Evolutionary conservation across 2,329 filamentous ascomycete species (phyloP).

Genomic region (Colletotrichum shisoi): DNA sequence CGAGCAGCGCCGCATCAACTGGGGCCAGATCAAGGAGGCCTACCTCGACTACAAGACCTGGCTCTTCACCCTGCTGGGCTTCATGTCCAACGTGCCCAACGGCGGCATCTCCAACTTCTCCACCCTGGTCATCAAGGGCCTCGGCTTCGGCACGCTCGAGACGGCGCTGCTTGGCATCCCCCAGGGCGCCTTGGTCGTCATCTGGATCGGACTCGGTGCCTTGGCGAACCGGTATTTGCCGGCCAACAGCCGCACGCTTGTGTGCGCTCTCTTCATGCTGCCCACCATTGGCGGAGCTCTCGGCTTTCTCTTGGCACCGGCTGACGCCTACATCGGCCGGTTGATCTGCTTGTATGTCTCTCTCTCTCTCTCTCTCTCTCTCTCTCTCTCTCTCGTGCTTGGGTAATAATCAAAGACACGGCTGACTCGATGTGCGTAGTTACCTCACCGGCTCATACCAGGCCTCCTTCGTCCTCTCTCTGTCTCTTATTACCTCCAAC

Average conservation of each 20-base stretch:
- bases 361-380: too few species aligned
- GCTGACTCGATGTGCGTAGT: constrained; percentile 31
- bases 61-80: constrained; percentile 63
- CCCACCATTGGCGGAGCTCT: constrained; percentile 67
- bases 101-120: constrained; percentile 69
- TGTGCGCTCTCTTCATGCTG: constrained; percentile 64
- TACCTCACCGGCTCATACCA: constrained; percentile 52
- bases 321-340: constrained; percentile 59
- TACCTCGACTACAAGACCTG: constrained; percentile 67
- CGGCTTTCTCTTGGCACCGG: constrained; percentile 63
- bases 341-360: constrained; percentile 61
- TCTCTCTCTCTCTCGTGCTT: constrained; percentile 10
- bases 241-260: constrained; percentile 59
- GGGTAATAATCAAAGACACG: too few species aligned
- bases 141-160: constrained; percentile 58
- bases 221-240: constrained; percentile 52
- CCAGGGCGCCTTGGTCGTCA: constrained; percentile 49
- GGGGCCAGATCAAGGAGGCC: constrained; percentile 63
- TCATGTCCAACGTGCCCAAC: constrained; percentile 63
- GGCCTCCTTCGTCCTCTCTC: constrained; percentile 51
- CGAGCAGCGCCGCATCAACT: constrained; percentile 64
- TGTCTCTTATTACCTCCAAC: constrained; percentile 60
- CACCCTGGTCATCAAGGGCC: constrained; percentile 66
- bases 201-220: constrained; percentile 54
- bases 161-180: constrained; percentile 52